phyloP scores from a whole-genome alignment of 2,329 filamentous ascomycete species.

The Byssothecium circinans region DNA sequence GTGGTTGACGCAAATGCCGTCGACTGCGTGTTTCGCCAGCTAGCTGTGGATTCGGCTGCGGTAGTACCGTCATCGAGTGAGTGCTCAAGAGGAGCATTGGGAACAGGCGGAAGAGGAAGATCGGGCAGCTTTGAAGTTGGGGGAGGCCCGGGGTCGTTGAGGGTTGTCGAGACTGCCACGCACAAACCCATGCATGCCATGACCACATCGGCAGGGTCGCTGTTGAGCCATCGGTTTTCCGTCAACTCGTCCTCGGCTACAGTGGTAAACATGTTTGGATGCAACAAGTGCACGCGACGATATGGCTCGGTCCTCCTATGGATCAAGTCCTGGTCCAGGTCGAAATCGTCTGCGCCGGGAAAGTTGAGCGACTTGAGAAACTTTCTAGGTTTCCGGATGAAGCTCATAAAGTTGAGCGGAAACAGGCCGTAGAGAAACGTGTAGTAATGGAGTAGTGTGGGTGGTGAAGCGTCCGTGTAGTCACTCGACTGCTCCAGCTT shows the following conservation, averaged over 20 bases:
- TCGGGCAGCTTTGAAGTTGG: conserved; percentile 51
- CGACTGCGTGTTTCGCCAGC: conserved; percentile 59
- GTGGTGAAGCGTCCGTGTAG: conserved; percentile 55
- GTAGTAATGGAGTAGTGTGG: conserved; percentile 73
- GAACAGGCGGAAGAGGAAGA: conserved; percentile 44
- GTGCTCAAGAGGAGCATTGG: conserved; percentile 38
- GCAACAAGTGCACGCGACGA: conserved; percentile 70
- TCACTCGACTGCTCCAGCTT: conserved; percentile 64
- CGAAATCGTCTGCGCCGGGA: conserved; percentile 70
- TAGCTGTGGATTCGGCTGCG: conserved; percentile 42
- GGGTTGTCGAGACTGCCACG: conserved; percentile 44
- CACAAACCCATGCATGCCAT: conserved; percentile 77
- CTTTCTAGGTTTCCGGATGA: conserved; percentile 78
- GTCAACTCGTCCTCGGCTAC: conserved; percentile 79
- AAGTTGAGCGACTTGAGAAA: conserved; percentile 75
- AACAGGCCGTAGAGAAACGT: conserved; percentile 82
- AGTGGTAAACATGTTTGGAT: conserved; percentile 81
- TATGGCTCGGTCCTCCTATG: conserved; percentile 74
- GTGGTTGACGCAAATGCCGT: conserved; percentile 46
- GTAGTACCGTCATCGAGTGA: conserved; percentile 32
- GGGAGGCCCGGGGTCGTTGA: conserved; percentile 52
- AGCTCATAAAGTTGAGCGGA: conserved; percentile 83
- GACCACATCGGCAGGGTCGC: conserved; percentile 77
- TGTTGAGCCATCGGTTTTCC: conserved; percentile 78
- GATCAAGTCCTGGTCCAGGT: conserved; percentile 77